phyloP scores from a whole-genome alignment of 148 eudicot genomes.

The Fagopyrum tataricum region DNA sequence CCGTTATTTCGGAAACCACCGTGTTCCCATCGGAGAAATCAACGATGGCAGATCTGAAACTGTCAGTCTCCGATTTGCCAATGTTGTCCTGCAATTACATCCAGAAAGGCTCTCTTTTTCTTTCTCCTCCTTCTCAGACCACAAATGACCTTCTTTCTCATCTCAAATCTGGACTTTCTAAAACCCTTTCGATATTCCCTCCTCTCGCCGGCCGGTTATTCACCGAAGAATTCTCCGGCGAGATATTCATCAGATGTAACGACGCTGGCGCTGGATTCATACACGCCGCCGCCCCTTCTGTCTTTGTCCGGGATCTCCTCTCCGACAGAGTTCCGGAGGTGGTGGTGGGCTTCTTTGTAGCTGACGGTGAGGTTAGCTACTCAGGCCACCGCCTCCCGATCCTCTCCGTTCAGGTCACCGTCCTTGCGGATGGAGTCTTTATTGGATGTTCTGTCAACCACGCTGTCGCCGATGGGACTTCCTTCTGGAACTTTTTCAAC shows the following conservation, averaged over 20 bases:
- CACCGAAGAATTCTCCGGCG: neutral
- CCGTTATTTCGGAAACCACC: neutral
- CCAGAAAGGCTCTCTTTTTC: slow-evolving; percentile 28
- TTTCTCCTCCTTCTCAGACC: slow-evolving; percentile 8
- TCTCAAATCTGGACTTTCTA: too few species aligned
- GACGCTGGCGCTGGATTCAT: slow-evolving; percentile 20
- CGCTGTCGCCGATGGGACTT: slow-evolving; percentile 57
- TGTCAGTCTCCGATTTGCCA: neutral
- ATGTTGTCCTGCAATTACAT: slow-evolving; percentile 35
- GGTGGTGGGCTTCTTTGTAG: slow-evolving; percentile 41
- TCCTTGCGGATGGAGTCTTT: slow-evolving; percentile 42
- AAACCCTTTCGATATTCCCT: neutral
- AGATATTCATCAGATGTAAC: neutral
- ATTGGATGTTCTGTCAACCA: slow-evolving; percentile 49
- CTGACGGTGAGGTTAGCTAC: slow-evolving; percentile 49
- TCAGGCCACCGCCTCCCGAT: slow-evolving; percentile 62
- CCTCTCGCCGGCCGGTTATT: neutral
- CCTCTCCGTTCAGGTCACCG: slow-evolving; percentile 37
- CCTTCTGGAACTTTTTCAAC: slow-evolving; percentile 68
- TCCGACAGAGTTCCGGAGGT: slow-evolving; percentile 34
- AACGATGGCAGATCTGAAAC: neutral
- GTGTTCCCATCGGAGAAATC: neutral
- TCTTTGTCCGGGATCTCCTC: slow-evolving; percentile 37
- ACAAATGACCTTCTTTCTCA: too few species aligned
- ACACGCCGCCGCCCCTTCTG: slow-evolving; percentile 33